Percentiles rank a stretch among this genome's conserved stretches.
Conservation (phyloP, 805 yeast species). For the Pichia scutulata region DNA sequence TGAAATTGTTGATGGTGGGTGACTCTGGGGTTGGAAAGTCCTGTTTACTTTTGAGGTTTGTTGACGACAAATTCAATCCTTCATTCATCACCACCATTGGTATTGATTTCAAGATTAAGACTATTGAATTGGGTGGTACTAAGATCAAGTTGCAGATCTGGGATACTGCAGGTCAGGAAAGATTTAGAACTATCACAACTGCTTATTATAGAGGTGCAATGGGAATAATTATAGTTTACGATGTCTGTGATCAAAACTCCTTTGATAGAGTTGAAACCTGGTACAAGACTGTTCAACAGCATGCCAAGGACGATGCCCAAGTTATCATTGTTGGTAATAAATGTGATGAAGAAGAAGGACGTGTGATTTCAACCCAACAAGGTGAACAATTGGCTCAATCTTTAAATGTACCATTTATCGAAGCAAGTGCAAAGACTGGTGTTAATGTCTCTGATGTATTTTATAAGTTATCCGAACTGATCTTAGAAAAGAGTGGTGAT, state of each 20-base stretch:
- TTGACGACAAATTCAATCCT: slow-evolving; percentile 94
- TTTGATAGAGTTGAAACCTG: slow-evolving; percentile 90
- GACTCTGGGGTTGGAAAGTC: slow-evolving; percentile 88
- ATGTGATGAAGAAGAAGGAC: slow-evolving; percentile 79
- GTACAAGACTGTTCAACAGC: slow-evolving; percentile 93
- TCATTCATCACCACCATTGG: slow-evolving; percentile 97
- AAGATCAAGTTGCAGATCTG: slow-evolving; percentile 90
- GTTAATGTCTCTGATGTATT: slow-evolving; percentile 89
- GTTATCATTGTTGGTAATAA: slow-evolving; percentile 92
- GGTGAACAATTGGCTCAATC: slow-evolving; percentile 85
- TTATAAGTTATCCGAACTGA: slow-evolving; percentile 77
- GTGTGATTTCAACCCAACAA: slow-evolving; percentile 84
- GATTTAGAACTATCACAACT: slow-evolving; percentile 91
- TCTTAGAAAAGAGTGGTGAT: slow-evolving; percentile 66
- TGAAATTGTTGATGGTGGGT: slow-evolving; percentile 89
- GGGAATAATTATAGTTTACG: slow-evolving; percentile 80
- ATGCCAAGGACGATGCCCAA: slow-evolving; percentile 94
- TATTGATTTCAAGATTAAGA: slow-evolving; percentile 94
- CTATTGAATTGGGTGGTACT: slow-evolving; percentile 88
- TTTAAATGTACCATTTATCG: slow-evolving; percentile 84
- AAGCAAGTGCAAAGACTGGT: slow-evolving; percentile 93
- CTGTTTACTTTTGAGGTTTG: slow-evolving; percentile 84
- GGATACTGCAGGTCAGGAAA: slow-evolving; percentile 98
- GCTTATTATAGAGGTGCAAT: slow-evolving; percentile 87
- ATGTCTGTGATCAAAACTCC: slow-evolving; percentile 82